Conservation (phyloP, 495 filamentous ascomycete genomes). For the Polyplosphaeria fusca region DNA sequence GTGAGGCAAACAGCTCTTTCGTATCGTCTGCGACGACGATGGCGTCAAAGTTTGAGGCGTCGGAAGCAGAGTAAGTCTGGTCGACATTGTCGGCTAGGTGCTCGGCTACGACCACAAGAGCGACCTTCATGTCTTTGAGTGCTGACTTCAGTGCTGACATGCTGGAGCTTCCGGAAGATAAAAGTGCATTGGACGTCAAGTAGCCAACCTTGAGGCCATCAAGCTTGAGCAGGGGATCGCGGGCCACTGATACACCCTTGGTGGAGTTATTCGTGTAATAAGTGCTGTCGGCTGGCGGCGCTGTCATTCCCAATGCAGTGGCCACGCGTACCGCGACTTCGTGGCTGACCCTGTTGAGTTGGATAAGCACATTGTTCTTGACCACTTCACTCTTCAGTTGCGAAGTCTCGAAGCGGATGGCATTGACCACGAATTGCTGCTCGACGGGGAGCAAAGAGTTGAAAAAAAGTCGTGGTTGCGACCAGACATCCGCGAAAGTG, state of each 20-base stretch:
- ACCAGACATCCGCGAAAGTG: conserved; percentile 73
- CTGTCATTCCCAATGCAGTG: conserved; percentile 51
- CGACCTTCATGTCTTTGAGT: conserved; percentile 50
- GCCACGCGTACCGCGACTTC: conserved; percentile 68
- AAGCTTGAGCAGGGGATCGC: conserved; percentile 54
- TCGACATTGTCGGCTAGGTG: conserved; percentile 54
- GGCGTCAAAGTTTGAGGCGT: conserved; percentile 70
- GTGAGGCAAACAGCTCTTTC: conserved; percentile 42
- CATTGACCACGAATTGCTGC: conserved; percentile 75
- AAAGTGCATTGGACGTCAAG: conserved; percentile 46
- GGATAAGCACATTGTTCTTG: conserved; percentile 60
- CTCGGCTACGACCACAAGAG: conserved; percentile 63
- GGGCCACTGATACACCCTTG: conserved; percentile 58
- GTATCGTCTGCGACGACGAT: conserved; percentile 61
- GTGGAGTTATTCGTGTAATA: conserved; percentile 74
- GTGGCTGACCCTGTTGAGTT: conserved; percentile 69
- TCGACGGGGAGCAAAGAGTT: conserved; percentile 69
- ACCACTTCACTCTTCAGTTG: conserved; percentile 57
- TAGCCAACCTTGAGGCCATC: conserved; percentile 67
- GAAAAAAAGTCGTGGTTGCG: conserved; percentile 71
- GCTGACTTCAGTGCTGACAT: conserved; percentile 45
- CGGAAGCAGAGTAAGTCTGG: conserved; percentile 67
- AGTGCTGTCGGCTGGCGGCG: conserved; percentile 50
- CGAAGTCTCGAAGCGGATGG: conserved; percentile 69
- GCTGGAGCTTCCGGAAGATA: conserved; percentile 5